Evolutionary conservation across 345 rosid species (phyloP).

Genomic region (Syzygium grande): DNA sequence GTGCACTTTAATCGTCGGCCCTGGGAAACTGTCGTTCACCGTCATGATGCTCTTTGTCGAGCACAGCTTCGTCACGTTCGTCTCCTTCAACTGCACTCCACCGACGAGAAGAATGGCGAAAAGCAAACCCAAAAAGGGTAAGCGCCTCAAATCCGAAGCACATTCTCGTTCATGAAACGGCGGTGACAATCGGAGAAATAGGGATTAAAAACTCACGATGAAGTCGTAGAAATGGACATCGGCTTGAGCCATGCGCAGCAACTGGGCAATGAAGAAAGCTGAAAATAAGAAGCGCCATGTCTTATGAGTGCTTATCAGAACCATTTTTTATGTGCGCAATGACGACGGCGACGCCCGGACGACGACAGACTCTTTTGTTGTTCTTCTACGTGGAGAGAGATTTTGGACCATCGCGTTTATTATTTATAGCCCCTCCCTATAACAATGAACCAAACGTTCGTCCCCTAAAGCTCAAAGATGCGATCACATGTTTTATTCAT

Average conservation of each 20-base stretch:
- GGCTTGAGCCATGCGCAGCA: not conserved
- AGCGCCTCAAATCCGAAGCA: not conserved
- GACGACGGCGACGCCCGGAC: not conserved
- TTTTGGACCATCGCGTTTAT: not conserved
- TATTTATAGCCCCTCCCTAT: not conserved
- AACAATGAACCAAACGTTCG: not conserved
- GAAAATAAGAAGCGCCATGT: not conserved
- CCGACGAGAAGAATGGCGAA: not conserved
- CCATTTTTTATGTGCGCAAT: not conserved
- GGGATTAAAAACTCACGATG: not conserved
- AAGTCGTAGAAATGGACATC: constrained; percentile 7
- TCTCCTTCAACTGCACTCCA: constrained; percentile 12
- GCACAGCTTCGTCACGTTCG: constrained; percentile 13
- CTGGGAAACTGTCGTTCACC: constrained; percentile 20
- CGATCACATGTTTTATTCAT: not conserved
- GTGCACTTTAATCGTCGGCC: constrained; percentile 15
- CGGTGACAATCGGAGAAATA: not conserved
- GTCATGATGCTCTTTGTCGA: constrained; percentile 8
- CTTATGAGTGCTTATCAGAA: not conserved
- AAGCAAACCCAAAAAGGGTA: not conserved
- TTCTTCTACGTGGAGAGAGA: not conserved
- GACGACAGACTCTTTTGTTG: not conserved
- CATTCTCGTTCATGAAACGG: not conserved
- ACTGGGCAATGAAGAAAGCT: not conserved
- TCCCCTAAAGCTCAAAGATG: not conserved